Evolutionary conservation across 169 alveolate species (phyloP).

Genomic region (Hepatocystis sp.): DNA sequence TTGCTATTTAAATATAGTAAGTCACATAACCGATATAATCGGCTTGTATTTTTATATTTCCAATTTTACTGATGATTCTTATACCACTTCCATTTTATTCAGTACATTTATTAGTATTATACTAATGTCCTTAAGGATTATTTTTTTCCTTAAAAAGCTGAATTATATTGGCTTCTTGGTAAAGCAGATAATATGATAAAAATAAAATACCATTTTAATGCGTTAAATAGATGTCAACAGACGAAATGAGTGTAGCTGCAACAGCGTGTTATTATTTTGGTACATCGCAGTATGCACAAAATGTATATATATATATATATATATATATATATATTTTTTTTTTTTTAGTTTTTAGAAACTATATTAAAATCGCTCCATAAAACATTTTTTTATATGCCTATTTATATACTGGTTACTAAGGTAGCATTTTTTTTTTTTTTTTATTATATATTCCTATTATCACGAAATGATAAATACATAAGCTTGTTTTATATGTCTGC

Average conservation of each 20-base stretch:
- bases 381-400: conserved; percentile 70
- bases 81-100: conserved; percentile 39
- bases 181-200: not conserved
- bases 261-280: not conserved
- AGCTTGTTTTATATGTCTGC: no score
- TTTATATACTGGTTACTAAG: conserved; percentile 72
- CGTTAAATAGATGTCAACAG: not conserved
- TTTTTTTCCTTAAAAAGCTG: conserved; percentile 20
- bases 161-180: conserved; percentile 52
- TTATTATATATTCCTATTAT: not conserved
- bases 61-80: conserved; percentile 62
- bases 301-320: not conserved
- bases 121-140: conserved; percentile 37
- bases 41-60: conserved; percentile 65
- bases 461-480: no score
- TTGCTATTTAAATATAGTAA: conserved; percentile 55
- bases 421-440: conserved; percentile 12
- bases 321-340: not conserved
- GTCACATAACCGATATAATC: conserved; percentile 45
- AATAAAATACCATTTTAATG: not conserved
- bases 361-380: conserved; percentile 58
- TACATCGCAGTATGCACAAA: no score
- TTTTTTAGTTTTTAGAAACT: conserved; percentile 67
- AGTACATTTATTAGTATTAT: conserved; percentile 37
- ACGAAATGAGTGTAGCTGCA: not conserved